Evolutionary conservation across 106 monocot species (phyloP).

Genomic region (Alisma plantagoaquatica): DNA sequence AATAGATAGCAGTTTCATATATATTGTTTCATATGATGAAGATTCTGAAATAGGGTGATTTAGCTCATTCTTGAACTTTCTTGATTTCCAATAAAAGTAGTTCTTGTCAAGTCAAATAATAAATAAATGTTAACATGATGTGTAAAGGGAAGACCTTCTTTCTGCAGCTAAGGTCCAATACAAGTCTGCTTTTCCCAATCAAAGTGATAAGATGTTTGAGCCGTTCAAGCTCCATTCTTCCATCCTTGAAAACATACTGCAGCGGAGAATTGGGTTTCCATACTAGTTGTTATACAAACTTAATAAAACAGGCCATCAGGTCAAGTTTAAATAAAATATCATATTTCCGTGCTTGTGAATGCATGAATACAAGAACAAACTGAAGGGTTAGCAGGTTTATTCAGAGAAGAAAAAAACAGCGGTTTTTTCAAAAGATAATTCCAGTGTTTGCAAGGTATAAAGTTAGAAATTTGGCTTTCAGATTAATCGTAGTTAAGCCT

Average conservation of each 20-base stretch:
- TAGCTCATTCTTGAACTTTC: too few species aligned
- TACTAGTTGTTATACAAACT: background rate
- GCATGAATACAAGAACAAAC: background rate
- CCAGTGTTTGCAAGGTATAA: too few species aligned
- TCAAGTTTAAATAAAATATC: background rate
- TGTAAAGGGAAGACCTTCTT: slow-evolving; percentile 4
- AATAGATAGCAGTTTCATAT: too few species aligned
- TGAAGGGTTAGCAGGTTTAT: background rate
- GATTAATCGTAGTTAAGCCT: too few species aligned
- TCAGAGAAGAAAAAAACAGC: background rate
- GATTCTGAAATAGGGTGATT: too few species aligned
- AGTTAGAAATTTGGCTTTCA: too few species aligned
- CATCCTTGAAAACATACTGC: slow-evolving; percentile 82
- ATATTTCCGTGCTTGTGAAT: background rate
- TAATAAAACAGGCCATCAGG: background rate
- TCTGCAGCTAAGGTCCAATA: slow-evolving; percentile 1
- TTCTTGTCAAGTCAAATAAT: too few species aligned
- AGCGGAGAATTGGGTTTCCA: too few species aligned
- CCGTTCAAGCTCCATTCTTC: slow-evolving; percentile 54
- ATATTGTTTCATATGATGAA: too few species aligned
- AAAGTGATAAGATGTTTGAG: too few species aligned
- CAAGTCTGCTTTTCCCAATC: slow-evolving; percentile 1
- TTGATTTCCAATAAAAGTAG: too few species aligned
- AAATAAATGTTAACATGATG: too few species aligned
- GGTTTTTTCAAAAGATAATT: background rate